Evolutionary conservation across 2,329 filamentous ascomycete species (phyloP), one percentile per base, ranked within the genome.

Genomic region (Leptographium galeiforme): DNA sequence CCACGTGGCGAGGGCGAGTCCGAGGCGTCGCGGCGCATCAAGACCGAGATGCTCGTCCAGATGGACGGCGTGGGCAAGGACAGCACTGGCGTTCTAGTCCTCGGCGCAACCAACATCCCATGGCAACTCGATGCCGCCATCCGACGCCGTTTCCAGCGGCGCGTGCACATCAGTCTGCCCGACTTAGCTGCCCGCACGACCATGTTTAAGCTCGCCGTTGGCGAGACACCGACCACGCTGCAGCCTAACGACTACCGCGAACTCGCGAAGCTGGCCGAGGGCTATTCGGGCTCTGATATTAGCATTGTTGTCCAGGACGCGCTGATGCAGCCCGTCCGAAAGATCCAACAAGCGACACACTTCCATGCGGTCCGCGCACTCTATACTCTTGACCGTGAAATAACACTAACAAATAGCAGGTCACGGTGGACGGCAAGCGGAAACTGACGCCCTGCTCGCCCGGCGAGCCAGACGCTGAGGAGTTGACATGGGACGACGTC

Each of bases 41-140:
- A 98, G 73, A 98, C 93, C 0, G 93, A 98, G 69, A 82, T 98
- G 63, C 82, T 98, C 14, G 91, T 98, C 18, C 93, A 98, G 70
- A 98, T 98, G 93, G 93, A 98, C 63, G 94, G 93, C 70, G 93
- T 98, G 11, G 94, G 93, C 58, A 91, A 94, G 58, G 93, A 98
- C 69, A 91, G 86, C 57, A 89, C 86, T 63, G 93, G 91, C 19
- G 91, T 98, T 10, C 75, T 98, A 30, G 94, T 98, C 43, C 79
- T 98, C 4, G 93, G 93, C 56, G 93, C 93, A 52, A 98, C 93
- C 54, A 98, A 98, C 67, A 97, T 98, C 57, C 93, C 93, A 18
- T 98, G 93, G 93, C 91, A 98, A 74, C 78, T 98, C 49, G 93
- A 98, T 67, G 87, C 89, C 12, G 93, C 93, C 61, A 98, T 98